Evolutionary conservation across 73 alveolate genomes (phyloP), one percentile per base, ranked within the genome.

Genomic region (Paramecium primaurelia): DNA sequence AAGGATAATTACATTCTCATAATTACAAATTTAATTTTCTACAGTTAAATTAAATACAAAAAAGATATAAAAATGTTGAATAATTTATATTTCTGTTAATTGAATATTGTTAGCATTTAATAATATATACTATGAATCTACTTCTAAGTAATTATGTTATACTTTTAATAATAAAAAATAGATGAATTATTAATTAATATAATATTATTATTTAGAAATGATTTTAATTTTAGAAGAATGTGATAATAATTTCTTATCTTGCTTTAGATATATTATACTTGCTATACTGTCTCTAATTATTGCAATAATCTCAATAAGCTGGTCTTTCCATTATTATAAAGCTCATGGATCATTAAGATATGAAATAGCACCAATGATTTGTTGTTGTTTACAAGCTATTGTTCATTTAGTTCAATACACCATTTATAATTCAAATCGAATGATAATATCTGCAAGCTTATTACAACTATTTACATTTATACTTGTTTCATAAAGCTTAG

Each of bases 291-390:
- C 87, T 30, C 64, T 73, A 30, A 37, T 38, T 14, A 73, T 73
- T 14, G 87, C 87, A 20, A 73, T 73, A 32, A 34, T 73, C 59
- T 73, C 87, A 16, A 37, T 73, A n/a, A 30, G 10, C n/a, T 73
- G 87, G 87, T 34, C 87, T 5, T 14, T 30, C 3, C 3, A 38
- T 30, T 18, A 73, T 44, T 73, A 73, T 38, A 73, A 73, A 44
- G 59, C 60, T 36, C 16, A 32, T 20, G 64, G 87, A 16, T 40
- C 30, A 12, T 12, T 73, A 14, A 37, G 38, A 22, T 73, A 73
- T 40, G 87, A 73, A 37, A 37, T 73, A 73, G 87, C 87, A 28
- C 87, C 87, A 10, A 73, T 73, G 87, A 9, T 73, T 10, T 37
- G 60, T 28, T 73, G 87, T 73, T 37, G 87, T 40, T 73, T 73